Conservation (phyloP, 2,329 filamentous ascomycete genomes). For the Fusarium haematococcum region DNA sequence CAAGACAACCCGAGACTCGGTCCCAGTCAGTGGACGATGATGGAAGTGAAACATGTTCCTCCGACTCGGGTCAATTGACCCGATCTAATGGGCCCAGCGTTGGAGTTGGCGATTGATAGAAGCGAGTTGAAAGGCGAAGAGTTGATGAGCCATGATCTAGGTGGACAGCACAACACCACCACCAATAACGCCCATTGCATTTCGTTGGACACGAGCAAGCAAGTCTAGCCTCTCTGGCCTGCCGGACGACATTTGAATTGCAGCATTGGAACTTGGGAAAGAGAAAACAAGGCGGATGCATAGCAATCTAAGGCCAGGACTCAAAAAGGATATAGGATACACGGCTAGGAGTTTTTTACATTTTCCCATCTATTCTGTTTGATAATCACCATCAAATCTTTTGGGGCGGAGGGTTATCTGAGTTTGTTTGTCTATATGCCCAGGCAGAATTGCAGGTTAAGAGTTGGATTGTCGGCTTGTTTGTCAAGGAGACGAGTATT, state of each 20-base stretch:
- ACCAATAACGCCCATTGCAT: conserved; percentile 33
- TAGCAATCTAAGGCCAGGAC: conserved; percentile 40
- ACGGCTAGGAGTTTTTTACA: conserved; percentile 44
- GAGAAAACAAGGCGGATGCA: conserved; percentile 37
- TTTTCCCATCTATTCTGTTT: conserved; percentile 24
- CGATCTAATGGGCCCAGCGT: conserved; percentile 23
- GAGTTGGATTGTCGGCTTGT: background rate
- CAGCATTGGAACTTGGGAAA: conserved; percentile 34
- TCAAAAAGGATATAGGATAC: conserved; percentile 48
- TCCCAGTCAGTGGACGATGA: conserved; percentile 50
- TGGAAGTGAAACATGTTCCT: background rate
- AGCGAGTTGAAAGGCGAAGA: conserved; percentile 29
- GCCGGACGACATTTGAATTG: conserved; percentile 27
- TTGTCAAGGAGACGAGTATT: background rate
- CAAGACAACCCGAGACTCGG: conserved; percentile 46
- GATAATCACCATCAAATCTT: conserved; percentile 25
- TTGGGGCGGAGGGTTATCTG: conserved; percentile 28
- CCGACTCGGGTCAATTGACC: conserved; percentile 17
- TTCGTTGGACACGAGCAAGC: conserved; percentile 26
- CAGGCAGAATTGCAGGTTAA: conserved; percentile 10
- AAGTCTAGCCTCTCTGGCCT: conserved; percentile 10
- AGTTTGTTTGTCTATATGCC: conserved; percentile 21
- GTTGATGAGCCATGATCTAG: conserved; percentile 39
- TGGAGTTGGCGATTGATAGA: conserved; percentile 36
- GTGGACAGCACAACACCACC: conserved; percentile 21